Conservation (phyloP, 192 early-diverging fungal species). For the Chytriomyces confervae region DNA sequence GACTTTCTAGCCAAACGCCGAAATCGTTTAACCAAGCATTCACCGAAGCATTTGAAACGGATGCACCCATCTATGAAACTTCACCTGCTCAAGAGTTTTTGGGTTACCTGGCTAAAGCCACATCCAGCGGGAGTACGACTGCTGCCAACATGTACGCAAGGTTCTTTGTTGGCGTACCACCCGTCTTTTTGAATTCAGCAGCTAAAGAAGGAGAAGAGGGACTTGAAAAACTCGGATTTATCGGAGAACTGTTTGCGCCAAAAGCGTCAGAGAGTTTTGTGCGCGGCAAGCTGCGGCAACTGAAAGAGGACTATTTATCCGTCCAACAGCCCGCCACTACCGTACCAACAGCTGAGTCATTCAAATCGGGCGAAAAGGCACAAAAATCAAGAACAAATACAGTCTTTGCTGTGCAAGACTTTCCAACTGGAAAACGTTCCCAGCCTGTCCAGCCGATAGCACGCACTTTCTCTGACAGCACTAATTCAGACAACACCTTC, state of each 20-base stretch:
- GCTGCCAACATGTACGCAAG: not conserved
- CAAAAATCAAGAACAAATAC: not conserved
- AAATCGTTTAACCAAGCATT: not conserved
- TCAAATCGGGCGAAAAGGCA: not conserved
- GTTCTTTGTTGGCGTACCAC: not conserved
- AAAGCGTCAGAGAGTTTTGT: not conserved
- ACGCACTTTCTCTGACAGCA: not conserved
- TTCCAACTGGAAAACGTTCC: not conserved
- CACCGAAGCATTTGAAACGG: not conserved
- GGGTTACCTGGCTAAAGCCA: not conserved
- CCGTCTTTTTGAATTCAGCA: not conserved
- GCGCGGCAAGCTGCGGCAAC: not conserved
- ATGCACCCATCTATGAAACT: not conserved
- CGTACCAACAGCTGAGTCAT: not conserved
- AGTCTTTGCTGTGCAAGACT: not conserved
- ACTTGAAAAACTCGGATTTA: not conserved
- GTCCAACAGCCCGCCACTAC: not conserved
- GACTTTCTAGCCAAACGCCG: no score
- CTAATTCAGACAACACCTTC: not conserved
- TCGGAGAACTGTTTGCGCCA: not conserved
- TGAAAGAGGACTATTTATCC: not conserved
- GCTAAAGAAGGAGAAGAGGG: not conserved
- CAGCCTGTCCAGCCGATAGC: not conserved
- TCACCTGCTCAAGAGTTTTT: not conserved
- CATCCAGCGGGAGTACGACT: not conserved